These are phyloP conservation scores for Pythium coloratum DNA, from an alignment of 352 stramenopile species.

Conservation along the genomic window DNA sequence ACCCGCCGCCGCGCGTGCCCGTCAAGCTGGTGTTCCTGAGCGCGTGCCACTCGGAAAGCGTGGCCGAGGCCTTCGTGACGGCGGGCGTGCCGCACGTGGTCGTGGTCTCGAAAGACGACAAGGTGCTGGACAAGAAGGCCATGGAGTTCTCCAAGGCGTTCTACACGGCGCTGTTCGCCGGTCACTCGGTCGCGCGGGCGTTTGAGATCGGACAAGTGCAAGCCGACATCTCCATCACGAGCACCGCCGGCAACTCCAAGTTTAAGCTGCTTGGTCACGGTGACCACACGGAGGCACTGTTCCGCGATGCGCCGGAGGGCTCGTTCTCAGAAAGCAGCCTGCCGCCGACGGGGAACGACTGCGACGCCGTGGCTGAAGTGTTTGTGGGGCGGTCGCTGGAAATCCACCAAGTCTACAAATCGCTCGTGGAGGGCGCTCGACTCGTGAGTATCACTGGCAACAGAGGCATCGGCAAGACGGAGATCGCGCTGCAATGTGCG, in stretches of 20 bases:
- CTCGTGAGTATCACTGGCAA: constrained; percentile 77
- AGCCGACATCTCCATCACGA: constrained; percentile 63
- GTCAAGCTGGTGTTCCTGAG: constrained; percentile 89
- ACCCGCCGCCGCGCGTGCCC: constrained; percentile 42
- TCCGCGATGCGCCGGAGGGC: constrained; percentile 53
- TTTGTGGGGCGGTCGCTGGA: constrained; percentile 82
- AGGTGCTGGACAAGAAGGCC: constrained; percentile 85
- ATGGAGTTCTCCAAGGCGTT: constrained; percentile 90
- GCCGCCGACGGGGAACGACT: constrained; percentile 61
- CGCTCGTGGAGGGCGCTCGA: constrained; percentile 70
- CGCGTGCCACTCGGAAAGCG: constrained; percentile 88
- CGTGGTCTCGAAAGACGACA: constrained; percentile 83
- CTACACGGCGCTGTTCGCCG: constrained; percentile 84
- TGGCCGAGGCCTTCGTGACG: constrained; percentile 86
- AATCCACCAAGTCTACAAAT: constrained; percentile 76
- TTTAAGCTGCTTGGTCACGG: constrained; percentile 83
- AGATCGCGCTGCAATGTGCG: constrained; percentile 73
- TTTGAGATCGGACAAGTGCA: constrained; percentile 87
- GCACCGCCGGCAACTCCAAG: constrained; percentile 43
- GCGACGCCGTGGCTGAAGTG: constrained; percentile 67
- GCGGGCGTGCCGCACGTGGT: constrained; percentile 90
- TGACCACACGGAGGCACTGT: constrained; percentile 77
- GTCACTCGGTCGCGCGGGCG: constrained; percentile 69
- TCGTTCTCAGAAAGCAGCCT: constrained; percentile 66
- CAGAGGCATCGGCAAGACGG: constrained; percentile 76